Conservation (phyloP, 495 filamentous ascomycete species). For the Tuber indicum region DNA sequence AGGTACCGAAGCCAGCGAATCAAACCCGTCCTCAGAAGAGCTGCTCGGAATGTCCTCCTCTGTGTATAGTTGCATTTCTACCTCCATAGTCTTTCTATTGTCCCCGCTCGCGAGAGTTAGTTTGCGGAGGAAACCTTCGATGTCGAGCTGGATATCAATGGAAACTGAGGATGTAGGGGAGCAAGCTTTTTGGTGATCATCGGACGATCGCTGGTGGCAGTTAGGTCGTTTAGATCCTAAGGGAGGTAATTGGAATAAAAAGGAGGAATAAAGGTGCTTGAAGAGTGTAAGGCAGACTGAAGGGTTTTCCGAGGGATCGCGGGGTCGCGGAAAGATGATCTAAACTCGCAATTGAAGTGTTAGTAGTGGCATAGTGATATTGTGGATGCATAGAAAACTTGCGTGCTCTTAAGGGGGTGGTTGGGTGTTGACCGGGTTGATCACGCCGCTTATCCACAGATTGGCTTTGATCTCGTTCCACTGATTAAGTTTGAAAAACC, state of each 20-base stretch:
- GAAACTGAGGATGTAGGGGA: neutral
- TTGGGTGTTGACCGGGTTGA: no score
- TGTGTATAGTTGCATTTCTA: neutral
- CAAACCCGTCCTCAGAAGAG: constrained; percentile 1
- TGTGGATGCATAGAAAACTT: no score
- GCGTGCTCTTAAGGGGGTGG: no score
- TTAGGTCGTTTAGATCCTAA: neutral
- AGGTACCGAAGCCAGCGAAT: neutral
- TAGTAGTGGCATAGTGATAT: no score
- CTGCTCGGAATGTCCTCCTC: constrained; percentile 2
- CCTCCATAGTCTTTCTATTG: neutral
- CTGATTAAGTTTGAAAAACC: no score
- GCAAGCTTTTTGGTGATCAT: neutral
- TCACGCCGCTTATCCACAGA: no score
- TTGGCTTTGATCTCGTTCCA: no score
- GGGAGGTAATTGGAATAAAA: neutral
- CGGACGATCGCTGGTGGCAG: neutral
- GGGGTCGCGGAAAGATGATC: no score
- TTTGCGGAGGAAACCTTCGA: neutral
- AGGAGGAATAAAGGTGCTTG: neutral
- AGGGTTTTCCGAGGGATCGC: no score
- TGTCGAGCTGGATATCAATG: constrained; percentile 4
- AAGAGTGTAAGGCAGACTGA: neutral
- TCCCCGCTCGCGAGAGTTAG: neutral
- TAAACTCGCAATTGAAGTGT: no score